Percentiles rank a stretch among this genome's conserved stretches.
Conservation (phyloP, 495 filamentous ascomycete species). For the Aspergillus bridgeri region DNA sequence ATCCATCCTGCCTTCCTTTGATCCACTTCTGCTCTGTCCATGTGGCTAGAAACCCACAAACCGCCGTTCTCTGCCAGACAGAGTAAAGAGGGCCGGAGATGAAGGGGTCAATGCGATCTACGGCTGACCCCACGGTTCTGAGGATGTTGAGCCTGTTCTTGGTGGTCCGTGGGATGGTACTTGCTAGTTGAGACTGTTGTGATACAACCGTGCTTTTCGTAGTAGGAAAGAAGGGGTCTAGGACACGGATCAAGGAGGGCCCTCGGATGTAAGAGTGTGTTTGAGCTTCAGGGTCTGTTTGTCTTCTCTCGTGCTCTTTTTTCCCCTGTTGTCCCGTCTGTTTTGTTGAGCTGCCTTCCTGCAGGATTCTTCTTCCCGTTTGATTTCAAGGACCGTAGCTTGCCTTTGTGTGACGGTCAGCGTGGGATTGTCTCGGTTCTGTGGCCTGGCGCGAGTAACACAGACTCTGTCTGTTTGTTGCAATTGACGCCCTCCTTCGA, state of each 20-base stretch:
- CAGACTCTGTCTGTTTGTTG: neutral
- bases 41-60: neutral
- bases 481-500: neutral
- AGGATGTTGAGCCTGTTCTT: neutral
- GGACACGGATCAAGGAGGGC: no score
- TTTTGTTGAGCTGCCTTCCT: neutral
- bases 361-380: neutral
- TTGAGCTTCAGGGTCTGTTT: neutral
- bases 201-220: neutral
- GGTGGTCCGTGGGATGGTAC: neutral
- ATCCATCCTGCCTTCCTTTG: neutral
- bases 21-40: neutral
- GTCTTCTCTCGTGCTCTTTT: neutral
- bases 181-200: neutral
- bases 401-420: neutral
- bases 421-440: neutral
- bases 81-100: neutral
- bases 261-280: neutral
- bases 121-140: neutral
- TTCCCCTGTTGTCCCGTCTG: neutral
- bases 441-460: neutral
- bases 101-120: neutral
- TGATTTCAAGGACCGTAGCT: neutral
- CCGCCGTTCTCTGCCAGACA: neutral
- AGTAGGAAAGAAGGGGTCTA: no score